Evolutionary conservation across 1,139 yeast genomes (phyloP).

Genomic region (Lodderomyces pseudojiufengensis): DNA sequence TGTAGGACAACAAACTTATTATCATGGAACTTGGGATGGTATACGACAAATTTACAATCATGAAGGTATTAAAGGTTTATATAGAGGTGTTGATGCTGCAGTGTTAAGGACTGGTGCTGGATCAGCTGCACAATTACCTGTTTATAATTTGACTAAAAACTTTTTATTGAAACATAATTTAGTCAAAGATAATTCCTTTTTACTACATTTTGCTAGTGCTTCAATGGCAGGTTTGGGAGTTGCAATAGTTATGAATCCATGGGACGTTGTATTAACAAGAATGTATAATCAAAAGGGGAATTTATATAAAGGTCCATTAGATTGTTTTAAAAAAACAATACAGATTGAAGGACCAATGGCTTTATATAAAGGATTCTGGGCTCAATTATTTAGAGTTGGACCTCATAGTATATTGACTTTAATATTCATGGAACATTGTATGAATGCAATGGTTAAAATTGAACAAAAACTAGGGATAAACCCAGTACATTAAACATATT

Average conservation of each 20-base stretch:
- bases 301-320: slow-evolving; percentile 80
- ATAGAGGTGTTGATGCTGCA: slow-evolving; percentile 94
- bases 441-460: slow-evolving; percentile 48
- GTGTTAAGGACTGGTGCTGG: slow-evolving; percentile 93
- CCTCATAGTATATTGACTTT: slow-evolving; percentile 91
- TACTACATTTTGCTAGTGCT: slow-evolving; percentile 70
- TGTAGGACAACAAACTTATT: slow-evolving; percentile 91
- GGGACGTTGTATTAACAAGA: slow-evolving; percentile 92
- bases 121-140: slow-evolving; percentile 92
- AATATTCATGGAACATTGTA: slow-evolving; percentile 93
- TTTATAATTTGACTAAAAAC: slow-evolving; percentile 74
- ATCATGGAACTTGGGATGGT: slow-evolving; percentile 68
- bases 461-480: slow-evolving; percentile 14
- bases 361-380: slow-evolving; percentile 89
- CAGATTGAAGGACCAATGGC: slow-evolving; percentile 82
- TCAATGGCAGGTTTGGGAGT: slow-evolving; percentile 88
- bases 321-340: slow-evolving; percentile 81
- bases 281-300: slow-evolving; percentile 92
- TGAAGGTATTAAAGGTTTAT: slow-evolving; percentile 78
- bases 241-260: slow-evolving; percentile 93
- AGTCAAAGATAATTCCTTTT: slow-evolving; percentile 59
- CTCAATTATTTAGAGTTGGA: slow-evolving; percentile 86
- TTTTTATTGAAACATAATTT: slow-evolving; percentile 47
- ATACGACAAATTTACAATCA: slow-evolving; percentile 52
- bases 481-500: not conserved